Evolutionary conservation across 768 basidiomycete species (phyloP).

Genomic region (Mrakia gelida): DNA sequence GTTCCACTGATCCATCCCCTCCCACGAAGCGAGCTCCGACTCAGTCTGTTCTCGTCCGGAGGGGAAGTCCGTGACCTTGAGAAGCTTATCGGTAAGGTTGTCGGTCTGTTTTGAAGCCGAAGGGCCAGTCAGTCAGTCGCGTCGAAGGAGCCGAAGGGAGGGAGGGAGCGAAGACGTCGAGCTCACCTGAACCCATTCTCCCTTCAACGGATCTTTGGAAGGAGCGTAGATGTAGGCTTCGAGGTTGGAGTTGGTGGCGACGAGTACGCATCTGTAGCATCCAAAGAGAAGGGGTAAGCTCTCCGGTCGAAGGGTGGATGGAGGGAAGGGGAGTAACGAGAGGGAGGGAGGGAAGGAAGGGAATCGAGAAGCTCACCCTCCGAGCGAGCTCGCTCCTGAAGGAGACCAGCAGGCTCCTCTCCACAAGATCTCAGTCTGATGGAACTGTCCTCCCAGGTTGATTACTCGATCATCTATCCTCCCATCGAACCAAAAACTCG

Average conservation of each 20-base stretch:
- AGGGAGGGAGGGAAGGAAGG: neutral
- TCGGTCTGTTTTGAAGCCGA: neutral
- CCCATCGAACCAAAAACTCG: neutral
- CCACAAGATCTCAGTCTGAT: constrained; percentile 12
- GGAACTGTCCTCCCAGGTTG: neutral
- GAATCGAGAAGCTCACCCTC: constrained; percentile 8
- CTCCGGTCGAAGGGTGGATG: neutral
- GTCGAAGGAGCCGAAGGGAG: neutral
- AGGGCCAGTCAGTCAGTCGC: too few relatives aligned
- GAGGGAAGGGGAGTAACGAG: neutral
- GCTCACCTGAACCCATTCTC: constrained; percentile 14
- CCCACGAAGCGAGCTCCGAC: neutral
- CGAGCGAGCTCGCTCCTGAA: constrained; percentile 9
- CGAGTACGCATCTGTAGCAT: neutral
- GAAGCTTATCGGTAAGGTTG: neutral
- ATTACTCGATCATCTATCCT: constrained; percentile 5
- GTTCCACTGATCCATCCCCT: constrained; percentile 9
- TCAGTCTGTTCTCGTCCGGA: neutral
- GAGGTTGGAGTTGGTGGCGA: neutral
- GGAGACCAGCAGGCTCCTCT: constrained; percentile 22
- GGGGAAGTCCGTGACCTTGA: constrained; percentile 12
- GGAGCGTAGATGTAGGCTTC: constrained; percentile 17
- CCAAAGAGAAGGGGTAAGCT: neutral
- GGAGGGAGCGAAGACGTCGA: neutral
- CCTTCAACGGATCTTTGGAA: constrained; percentile 4